Evolutionary conservation across 2,329 filamentous ascomycete genomes (phyloP).

Genomic region (Trichoderma sp.): DNA sequence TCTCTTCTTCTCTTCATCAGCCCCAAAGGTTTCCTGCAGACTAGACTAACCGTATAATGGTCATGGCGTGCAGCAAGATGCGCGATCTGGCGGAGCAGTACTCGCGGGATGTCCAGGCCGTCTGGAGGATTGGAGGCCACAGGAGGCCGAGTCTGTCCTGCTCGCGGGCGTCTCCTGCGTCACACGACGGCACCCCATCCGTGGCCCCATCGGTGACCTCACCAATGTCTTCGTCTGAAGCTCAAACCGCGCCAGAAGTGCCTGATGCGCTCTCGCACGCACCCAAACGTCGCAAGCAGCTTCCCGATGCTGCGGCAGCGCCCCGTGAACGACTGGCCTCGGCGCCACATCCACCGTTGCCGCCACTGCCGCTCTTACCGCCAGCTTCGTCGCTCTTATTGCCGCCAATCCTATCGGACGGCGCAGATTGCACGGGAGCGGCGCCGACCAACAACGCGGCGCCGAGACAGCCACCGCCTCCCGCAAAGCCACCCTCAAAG

Average conservation of each 20-base stretch:
- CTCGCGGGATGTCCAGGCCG: slow-evolving; percentile 40
- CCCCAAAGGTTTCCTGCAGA: not conserved
- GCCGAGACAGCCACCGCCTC: not conserved
- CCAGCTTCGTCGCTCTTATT: not conserved
- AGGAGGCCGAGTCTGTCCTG: slow-evolving; percentile 28
- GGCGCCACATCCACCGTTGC: slow-evolving; percentile 10
- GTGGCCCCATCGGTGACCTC: slow-evolving; percentile 16
- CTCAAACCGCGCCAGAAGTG: slow-evolving; percentile 29
- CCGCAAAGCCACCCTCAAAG: not conserved
- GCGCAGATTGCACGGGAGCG: not conserved
- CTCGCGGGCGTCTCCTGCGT: slow-evolving; percentile 33
- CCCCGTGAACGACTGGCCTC: slow-evolving; percentile 8
- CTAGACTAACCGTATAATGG: slow-evolving; percentile 12
- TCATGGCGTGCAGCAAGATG: slow-evolving; percentile 39
- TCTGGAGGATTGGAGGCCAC: slow-evolving; percentile 36
- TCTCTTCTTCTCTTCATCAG: not conserved
- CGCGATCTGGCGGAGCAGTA: slow-evolving; percentile 41
- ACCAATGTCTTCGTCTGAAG: slow-evolving; percentile 23
- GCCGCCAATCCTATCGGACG: not conserved
- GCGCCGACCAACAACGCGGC: not conserved
- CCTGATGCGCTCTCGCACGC: slow-evolving; percentile 30
- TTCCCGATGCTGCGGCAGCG: slow-evolving; percentile 32
- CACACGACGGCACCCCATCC: slow-evolving; percentile 32
- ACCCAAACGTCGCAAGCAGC: slow-evolving; percentile 33
- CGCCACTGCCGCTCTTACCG: slow-evolving; percentile 12